Conservation (phyloP, 2,329 filamentous ascomycete genomes). For the Cercospora zeae-maydis region DNA sequence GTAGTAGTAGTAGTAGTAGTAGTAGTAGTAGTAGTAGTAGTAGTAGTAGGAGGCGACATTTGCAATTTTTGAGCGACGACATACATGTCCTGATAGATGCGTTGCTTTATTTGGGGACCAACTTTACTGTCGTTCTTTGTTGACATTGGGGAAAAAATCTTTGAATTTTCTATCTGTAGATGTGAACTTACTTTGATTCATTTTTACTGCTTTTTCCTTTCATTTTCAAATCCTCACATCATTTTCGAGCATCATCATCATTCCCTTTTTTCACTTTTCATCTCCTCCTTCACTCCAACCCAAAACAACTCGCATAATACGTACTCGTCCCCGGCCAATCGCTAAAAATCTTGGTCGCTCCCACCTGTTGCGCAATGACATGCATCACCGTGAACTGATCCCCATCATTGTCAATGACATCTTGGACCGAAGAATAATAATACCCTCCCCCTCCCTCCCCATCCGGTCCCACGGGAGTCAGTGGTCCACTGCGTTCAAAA, state of each 20-base stretch:
- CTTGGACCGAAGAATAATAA: conserved; percentile 52
- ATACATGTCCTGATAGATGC: no score
- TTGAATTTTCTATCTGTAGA: no score
- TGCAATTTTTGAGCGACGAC: no score
- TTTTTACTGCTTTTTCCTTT: no score
- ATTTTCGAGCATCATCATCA: background rate
- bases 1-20: no score
- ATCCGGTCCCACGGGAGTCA: conserved; percentile 20
- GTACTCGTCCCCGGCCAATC: conserved; percentile 68
- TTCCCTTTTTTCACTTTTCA: background rate
- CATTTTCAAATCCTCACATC: background rate
- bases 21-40: no score
- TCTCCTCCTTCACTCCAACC: conserved; percentile 20
- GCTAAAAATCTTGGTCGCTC: conserved; percentile 60
- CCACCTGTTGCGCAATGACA: conserved; percentile 59
- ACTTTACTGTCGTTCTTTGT: no score
- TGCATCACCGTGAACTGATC: conserved; percentile 65
- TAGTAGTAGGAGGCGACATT: no score
- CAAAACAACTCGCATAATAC: conserved; percentile 70
- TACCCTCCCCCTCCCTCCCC: conserved; percentile 49
- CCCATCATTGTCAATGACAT: conserved; percentile 59
- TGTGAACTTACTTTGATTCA: no score
- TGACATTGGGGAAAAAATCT: no score
- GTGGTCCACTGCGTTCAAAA: conserved; percentile 62
- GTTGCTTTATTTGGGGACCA: no score